Conservation (phyloP, 371 early-diverging fungal genomes). For the Zancudomyces culisetae region DNA sequence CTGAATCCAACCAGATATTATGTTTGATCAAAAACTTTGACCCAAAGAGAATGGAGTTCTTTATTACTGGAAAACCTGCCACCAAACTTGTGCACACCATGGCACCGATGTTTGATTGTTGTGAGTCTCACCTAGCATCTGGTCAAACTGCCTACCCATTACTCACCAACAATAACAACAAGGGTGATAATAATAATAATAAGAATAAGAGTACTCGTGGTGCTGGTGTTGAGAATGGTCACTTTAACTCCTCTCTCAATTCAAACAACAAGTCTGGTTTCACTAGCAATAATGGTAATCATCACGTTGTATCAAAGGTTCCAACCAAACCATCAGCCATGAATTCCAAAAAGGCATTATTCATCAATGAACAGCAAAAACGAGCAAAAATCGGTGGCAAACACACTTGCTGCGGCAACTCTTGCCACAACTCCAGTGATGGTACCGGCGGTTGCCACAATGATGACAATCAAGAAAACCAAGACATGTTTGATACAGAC, state of each 20-base stretch:
- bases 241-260: no score
- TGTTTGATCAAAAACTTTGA: neutral
- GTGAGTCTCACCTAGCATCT: neutral
- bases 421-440: neutral
- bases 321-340: no score
- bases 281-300: no score
- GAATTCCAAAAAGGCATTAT: neutral
- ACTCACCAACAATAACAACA: neutral
- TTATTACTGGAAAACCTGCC: neutral
- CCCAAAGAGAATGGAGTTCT: neutral
- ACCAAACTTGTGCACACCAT: neutral
- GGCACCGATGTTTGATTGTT: neutral
- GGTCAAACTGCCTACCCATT: neutral
- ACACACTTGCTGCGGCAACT: no score
- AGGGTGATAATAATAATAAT: no score
- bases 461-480: neutral
- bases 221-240: no score
- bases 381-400: no score
- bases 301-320: no score
- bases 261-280: neutral
- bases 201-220: no score
- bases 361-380: neutral
- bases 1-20: neutral
- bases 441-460: neutral
- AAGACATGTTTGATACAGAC: no score